Conservation (phyloP, 371 early-diverging fungal species). For the Encephalitozoon intestinalis region DNA sequence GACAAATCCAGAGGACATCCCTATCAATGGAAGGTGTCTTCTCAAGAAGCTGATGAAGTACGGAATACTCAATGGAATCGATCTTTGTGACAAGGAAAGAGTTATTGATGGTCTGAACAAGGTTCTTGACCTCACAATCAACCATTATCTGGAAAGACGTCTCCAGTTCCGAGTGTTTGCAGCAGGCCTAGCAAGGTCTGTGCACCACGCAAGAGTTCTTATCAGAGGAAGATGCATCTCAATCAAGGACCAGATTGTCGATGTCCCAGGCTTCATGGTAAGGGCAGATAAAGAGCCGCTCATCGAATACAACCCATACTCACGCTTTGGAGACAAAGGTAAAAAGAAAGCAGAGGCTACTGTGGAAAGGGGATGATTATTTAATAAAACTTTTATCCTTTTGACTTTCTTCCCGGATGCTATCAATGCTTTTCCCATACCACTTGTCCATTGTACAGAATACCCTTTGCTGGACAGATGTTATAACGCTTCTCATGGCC, state of each 20-base stretch:
- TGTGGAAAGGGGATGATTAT: slow-evolving; percentile 20
- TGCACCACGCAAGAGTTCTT: slow-evolving; percentile 97
- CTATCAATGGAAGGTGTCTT: slow-evolving; percentile 95
- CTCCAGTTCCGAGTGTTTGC: slow-evolving; percentile 98
- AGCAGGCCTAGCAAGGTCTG: slow-evolving; percentile 91
- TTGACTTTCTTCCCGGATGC: neutral
- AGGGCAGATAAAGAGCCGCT: slow-evolving; percentile 54
- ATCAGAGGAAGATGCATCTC: slow-evolving; percentile 66
- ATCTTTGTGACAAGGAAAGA: slow-evolving; percentile 63
- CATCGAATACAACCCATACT: slow-evolving; percentile 49
- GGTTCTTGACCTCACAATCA: slow-evolving; percentile 89
- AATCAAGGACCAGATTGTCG: slow-evolving; percentile 55
- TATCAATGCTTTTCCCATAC: slow-evolving; percentile 8
- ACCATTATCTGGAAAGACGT: slow-evolving; percentile 95
- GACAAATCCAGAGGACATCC: slow-evolving; percentile 87
- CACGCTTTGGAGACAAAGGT: slow-evolving; percentile 3
- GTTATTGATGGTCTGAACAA: slow-evolving; percentile 92
- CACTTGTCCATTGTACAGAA: slow-evolving; percentile 55
- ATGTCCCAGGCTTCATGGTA: slow-evolving; percentile 59
- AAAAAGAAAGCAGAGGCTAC: slow-evolving; percentile 23
- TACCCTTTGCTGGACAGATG: slow-evolving; percentile 52
- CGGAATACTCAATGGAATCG: slow-evolving; percentile 75
- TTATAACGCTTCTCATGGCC: slow-evolving; percentile 44
- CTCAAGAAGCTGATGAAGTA: slow-evolving; percentile 91
- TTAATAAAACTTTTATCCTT: neutral